These are phyloP conservation scores for Pelargonium fulgidum DNA, from an alignment of 441 rosid species.

Conservation along the genomic window DNA sequence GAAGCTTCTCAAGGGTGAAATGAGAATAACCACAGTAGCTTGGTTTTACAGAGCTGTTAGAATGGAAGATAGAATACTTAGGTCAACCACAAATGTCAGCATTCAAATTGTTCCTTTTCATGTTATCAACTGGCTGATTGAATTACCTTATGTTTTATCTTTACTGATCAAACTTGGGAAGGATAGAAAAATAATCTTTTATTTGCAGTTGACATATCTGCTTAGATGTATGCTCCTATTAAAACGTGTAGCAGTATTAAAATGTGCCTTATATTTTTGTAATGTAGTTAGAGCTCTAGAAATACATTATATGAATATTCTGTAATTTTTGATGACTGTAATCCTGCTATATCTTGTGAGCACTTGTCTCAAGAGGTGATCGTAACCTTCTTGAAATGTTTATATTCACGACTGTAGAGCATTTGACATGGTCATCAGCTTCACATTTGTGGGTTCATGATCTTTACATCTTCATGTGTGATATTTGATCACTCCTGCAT, in stretches of 20 bases:
- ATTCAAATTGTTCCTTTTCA: not conserved
- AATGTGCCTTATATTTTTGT: not conserved
- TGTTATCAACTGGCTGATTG: not conserved
- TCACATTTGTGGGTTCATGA: not conserved
- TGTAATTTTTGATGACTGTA: not conserved
- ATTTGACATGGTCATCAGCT: too few species aligned
- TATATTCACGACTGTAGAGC: too few species aligned
- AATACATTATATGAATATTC: not conserved
- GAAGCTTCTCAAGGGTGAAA: too few species aligned
- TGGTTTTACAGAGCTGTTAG: too few species aligned
- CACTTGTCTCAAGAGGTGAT: too few species aligned
- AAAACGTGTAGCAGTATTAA: not conserved
- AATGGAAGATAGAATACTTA: not conserved
- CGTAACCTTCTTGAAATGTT: too few species aligned
- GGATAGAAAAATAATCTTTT: too few species aligned
- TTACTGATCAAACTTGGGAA: too few species aligned
- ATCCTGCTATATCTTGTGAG: not conserved
- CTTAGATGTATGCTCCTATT: not conserved
- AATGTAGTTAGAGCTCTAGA: not conserved
- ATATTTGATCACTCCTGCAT: not conserved
- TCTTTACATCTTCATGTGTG: not conserved
- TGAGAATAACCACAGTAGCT: too few species aligned
- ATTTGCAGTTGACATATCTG: too few species aligned
- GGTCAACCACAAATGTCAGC: not conserved
- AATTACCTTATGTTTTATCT: not conserved